These are phyloP conservation scores for Phytophthora cajani DNA, from an alignment of 352 stramenopile genomes.

Conservation along the genomic window DNA sequence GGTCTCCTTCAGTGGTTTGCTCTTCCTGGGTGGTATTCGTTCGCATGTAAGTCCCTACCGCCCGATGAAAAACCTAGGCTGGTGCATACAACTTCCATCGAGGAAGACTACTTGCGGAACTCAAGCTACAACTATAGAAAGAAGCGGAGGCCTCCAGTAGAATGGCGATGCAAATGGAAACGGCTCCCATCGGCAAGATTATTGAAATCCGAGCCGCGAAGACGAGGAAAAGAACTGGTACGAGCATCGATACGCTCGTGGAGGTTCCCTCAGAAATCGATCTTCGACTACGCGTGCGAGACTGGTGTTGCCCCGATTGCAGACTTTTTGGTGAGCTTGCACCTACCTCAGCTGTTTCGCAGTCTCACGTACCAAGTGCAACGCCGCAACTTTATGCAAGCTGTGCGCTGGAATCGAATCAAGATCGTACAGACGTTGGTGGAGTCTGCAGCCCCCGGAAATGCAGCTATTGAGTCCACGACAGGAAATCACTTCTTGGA, in stretches of 20 bases:
- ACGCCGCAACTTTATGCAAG: conserved; percentile 62
- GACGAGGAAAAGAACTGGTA: conserved; percentile 30
- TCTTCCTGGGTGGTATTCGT: conserved; percentile 68
- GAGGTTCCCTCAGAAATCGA: conserved; percentile 47
- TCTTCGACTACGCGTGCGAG: conserved; percentile 53
- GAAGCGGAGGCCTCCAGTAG: conserved; percentile 17
- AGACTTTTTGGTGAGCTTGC: conserved; percentile 39
- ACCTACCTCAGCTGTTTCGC: conserved; percentile 39
- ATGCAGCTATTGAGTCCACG: conserved; percentile 20
- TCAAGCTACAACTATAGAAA: conserved; percentile 52
- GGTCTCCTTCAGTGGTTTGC: conserved; percentile 59
- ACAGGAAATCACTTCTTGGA: conserved; percentile 53
- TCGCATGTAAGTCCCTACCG: conserved; percentile 31
- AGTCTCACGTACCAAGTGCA: conserved; percentile 50
- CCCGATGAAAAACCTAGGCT: conserved; percentile 39
- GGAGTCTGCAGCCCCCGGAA: conserved; percentile 14
- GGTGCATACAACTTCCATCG: conserved; percentile 27
- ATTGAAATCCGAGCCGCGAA: conserved; percentile 17
- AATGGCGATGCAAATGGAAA: conserved; percentile 37
- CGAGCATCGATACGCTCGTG: conserved; percentile 44
- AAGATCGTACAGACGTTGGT: conserved; percentile 57
- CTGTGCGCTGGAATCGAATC: conserved; percentile 66
- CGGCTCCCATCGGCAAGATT: conserved; percentile 14
- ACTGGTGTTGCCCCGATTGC: conserved; percentile 36
- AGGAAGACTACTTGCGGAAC: conserved; percentile 44